Conservation (phyloP, 2,329 filamentous ascomycete species). For the Colletotrichum truncatum region DNA sequence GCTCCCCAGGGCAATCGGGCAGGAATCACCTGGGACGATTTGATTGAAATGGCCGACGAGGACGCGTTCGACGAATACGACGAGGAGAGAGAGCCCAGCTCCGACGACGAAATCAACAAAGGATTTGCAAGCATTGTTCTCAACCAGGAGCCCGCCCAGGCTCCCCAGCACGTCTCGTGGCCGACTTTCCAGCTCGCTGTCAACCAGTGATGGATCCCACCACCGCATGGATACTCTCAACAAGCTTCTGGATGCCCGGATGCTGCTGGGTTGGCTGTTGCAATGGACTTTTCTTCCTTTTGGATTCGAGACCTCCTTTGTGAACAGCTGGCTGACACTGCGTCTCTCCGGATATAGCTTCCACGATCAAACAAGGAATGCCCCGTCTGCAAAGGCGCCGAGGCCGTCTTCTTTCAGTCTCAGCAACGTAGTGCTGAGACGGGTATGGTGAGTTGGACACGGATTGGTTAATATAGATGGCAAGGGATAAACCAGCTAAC, state of each 20-base stretch:
- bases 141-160: not conserved
- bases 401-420: conserved; percentile 98
- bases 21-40: conserved; percentile 25
- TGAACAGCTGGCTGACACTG: conserved; percentile 51
- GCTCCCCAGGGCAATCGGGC: conserved; percentile 5
- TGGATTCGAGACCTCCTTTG: conserved; percentile 29
- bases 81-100: conserved; percentile 40
- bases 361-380: conserved; percentile 89
- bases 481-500: conserved; percentile 35
- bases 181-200: conserved; percentile 25
- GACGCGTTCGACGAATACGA: conserved; percentile 49
- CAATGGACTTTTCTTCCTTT: conserved; percentile 32
- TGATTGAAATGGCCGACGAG: conserved; percentile 36
- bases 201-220: conserved; percentile 8
- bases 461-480: not conserved
- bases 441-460: conserved; percentile 81
- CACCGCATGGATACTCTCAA: not conserved
- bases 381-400: conserved; percentile 83
- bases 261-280: conserved; percentile 21
- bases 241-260: not conserved
- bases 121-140: conserved; percentile 12
- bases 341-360: conserved; percentile 70
- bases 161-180: conserved; percentile 16
- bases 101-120: conserved; percentile 18
- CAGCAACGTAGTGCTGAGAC: conserved; percentile 97